Base-by-base conservation (phyloP, 768 basidiomycete species). In the Mycena haematopus region DNA sequence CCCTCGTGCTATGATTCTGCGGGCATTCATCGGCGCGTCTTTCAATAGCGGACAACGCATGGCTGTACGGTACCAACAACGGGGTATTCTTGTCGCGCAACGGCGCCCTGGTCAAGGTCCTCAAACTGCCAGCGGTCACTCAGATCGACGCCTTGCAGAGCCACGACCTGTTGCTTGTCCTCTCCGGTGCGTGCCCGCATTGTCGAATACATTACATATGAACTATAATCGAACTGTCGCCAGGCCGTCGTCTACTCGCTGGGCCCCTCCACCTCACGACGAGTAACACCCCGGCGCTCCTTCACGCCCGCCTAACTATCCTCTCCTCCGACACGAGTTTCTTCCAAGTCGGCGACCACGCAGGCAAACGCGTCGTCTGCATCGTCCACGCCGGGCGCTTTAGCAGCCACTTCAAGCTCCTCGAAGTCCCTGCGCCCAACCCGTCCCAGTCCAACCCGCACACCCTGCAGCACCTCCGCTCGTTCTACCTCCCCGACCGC, bases 401-500 rank as follows among this genome's bases (percentile, higher is more conserved):
- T 56, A 67, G 55, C 58, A 63, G 58, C 29, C 62, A 67, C 29
- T 67, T 67, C 62, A 54, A 60, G 47, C 47, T 67, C 50, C 24
- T 67, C 31, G 62, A 63, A 27, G 59, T 36, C 24, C 50, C 52
- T 31, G n/a, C 46, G 33, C 11, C 25, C 31, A 21, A 42, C 9
- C 7, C 22, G 1, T 22, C n/a, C 25, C 24, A 21, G 9, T n/a
- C 35, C 15, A 27, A 51, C 42, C 17, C 36, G n/a, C n/a, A 35
- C 52, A 42, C 49, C 3, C 50, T 67, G 7, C 33, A 17, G n/a
- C 58, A 33, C 19, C 63, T 53, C 21, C 66, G 56, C 31, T 63
- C 66, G 7, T 67, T 67, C 52, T 67, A 67, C 56, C 66, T 67
- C 36, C 66, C 66, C 25, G 62, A 67, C n/a, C 58, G 42, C 40